phyloP scores from a whole-genome alignment of 2,329 filamentous ascomycete genomes.

The Rutstroemia sp. region DNA sequence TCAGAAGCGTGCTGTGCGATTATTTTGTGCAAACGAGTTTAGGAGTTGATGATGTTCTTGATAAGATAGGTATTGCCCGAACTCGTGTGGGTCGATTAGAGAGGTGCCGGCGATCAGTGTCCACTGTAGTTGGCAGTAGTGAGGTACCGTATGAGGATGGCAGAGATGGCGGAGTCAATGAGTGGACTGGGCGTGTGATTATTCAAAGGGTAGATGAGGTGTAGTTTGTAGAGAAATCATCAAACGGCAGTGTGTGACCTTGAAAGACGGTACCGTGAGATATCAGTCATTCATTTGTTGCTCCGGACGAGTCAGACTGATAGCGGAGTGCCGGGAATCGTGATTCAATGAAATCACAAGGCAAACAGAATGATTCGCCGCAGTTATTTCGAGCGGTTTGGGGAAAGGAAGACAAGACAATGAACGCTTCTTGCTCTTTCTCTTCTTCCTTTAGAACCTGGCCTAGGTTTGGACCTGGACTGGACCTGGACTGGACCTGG shows the following conservation, averaged over 20 bases:
- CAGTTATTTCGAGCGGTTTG: no score
- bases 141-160: not conserved
- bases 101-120: not conserved
- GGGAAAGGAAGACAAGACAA: no score
- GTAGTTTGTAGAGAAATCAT: not conserved
- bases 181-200: no score
- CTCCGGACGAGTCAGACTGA: conserved; percentile 1
- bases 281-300: conserved; percentile 7
- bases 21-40: not conserved
- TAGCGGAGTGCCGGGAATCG: not conserved
- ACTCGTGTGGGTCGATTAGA: not conserved
- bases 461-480: no score
- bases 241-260: not conserved
- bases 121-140: not conserved
- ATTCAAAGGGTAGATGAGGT: no score
- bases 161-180: not conserved
- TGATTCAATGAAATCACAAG: conserved; percentile 2
- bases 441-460: not conserved
- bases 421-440: not conserved
- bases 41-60: conserved; percentile 2
- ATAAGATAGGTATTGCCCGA: not conserved
- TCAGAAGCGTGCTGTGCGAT: not conserved
- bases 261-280: conserved; percentile 4
- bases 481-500: no score
- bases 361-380: not conserved